These are phyloP conservation scores for Zea luxurians DNA, from an alignment of 176 grass and related monocot species.

Conservation along the genomic window DNA sequence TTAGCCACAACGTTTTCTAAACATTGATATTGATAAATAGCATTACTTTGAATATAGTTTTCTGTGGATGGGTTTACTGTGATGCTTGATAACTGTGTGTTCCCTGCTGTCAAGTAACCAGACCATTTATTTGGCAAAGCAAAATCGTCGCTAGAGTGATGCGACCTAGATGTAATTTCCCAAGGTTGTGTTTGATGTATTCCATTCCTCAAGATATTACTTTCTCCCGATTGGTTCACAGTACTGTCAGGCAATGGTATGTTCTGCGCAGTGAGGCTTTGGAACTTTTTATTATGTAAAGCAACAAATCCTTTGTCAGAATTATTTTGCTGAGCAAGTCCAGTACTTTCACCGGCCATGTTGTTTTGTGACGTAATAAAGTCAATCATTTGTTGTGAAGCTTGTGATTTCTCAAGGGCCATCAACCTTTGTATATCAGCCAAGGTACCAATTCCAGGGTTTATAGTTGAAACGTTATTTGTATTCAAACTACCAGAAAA, in stretches of 20 bases:
- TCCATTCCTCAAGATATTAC: constrained; percentile 29
- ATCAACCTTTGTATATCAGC: constrained; percentile 51
- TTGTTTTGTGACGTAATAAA: constrained; percentile 28
- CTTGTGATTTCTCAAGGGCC: constrained; percentile 39
- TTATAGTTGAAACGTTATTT: constrained; percentile 34
- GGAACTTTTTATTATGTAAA: constrained; percentile 38
- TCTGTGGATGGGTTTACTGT: constrained; percentile 15
- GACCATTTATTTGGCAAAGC: constrained; percentile 31
- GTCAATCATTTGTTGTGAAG: constrained; percentile 26
- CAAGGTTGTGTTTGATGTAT: constrained; percentile 30
- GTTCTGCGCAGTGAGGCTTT: constrained; percentile 23
- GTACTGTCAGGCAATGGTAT: constrained; percentile 28
- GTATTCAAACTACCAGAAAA: constrained; percentile 27
- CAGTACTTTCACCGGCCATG: constrained; percentile 27
- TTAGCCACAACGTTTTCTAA: constrained; percentile 29
- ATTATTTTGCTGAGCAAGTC: constrained; percentile 8
- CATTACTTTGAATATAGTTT: constrained; percentile 26
- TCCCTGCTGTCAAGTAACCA: constrained; percentile 28
- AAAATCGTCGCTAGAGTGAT: constrained; percentile 24
- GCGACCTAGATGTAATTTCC: constrained; percentile 27
- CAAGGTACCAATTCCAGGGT: constrained; percentile 30
- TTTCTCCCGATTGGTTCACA: constrained; percentile 27
- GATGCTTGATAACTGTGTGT: constrained; percentile 14
- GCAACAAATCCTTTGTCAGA: constrained; percentile 5
- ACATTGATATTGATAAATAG: constrained; percentile 25